A percentile compares a stretch with the other conserved stretches of the same genome.
These are phyloP conservation scores for Terfezia claveryi DNA, from an alignment of 495 filamentous ascomycete genomes.

Conservation along the genomic window DNA sequence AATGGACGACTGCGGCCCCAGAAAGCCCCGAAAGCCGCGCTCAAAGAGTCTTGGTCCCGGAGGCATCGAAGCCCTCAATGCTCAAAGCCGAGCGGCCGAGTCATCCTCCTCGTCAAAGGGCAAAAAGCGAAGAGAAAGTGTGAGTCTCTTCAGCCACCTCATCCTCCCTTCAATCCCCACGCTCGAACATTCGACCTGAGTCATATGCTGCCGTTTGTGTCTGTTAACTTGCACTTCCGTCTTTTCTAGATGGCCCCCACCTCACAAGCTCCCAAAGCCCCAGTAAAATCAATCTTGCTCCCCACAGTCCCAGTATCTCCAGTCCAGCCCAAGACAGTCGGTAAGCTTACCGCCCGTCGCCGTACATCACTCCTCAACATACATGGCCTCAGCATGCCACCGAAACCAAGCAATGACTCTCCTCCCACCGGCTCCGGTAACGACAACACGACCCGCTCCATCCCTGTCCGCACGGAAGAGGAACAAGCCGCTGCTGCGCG, in stretches of 20 bases:
- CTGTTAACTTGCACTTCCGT: neutral
- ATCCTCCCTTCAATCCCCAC: neutral
- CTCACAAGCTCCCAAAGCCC: conserved; percentile 15
- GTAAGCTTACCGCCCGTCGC: conserved; percentile 8
- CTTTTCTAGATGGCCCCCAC: neutral
- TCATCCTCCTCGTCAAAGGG: neutral
- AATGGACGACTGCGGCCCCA: neutral
- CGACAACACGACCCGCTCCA: conserved; percentile 22
- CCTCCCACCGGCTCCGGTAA: conserved; percentile 4
- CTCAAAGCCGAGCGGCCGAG: neutral
- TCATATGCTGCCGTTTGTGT: too few species aligned
- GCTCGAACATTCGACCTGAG: too few species aligned
- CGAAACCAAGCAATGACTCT: conserved; percentile 17
- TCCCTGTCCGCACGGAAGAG: conserved; percentile 41
- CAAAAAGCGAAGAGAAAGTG: conserved; percentile 23
- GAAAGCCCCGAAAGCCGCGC: neutral
- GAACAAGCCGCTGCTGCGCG: conserved; percentile 56
- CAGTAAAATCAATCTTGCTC: conserved; percentile 65
- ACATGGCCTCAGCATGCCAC: conserved; percentile 18
- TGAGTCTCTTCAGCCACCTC: conserved; percentile 1
- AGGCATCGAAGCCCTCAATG: conserved; percentile 47
- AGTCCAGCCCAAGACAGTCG: conserved; percentile 14
- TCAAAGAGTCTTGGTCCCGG: conserved; percentile 93
- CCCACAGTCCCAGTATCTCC: conserved; percentile 46
- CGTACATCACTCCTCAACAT: conserved; percentile 10